Base-by-base conservation (phyloP, 306 rosid species). In the Dryas alaskensis region DNA sequence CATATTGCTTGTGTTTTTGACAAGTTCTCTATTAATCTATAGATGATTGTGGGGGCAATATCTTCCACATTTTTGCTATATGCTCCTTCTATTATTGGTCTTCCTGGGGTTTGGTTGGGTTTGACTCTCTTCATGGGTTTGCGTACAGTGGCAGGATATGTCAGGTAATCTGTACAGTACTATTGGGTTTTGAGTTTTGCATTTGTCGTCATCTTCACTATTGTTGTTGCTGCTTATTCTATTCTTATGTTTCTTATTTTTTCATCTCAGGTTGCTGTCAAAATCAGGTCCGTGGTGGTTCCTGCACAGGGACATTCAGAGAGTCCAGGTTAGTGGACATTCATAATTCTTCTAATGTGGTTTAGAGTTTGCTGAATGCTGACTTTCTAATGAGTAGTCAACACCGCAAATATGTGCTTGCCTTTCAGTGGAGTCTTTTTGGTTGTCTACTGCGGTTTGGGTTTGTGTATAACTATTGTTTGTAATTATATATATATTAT, bases 271-370 rank as follows among this genome's bases (percentile, higher is more conserved):
- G 82, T 85, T 87, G 69, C 84, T 81, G 65, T 87, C 90, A 64
- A 90, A 82, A 86, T 86, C 86, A 46, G 98, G 98, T 78, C 98
- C 98, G 11, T 93, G 96, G 97, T 90, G 96, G 97, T 93, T 93
- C 80, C 81, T 89, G 44, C 96, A 93, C 80, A 82, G 81, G 79
- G 82, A 85, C 79, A 79, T 76, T 16, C 83, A 74, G 58, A 72
- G 71, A 74, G 69, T 68, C 17, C 74, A 86, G 93, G 96, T 90
- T 68, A 70, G 87, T 73, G 25, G 51, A 67, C 65, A 60, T 65
- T 74, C 65, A 57, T 72, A 39, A 54, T 40, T 67, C 39, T 51
- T 52, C n/a, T 44, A 22, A 49, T n/a, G 3, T 16, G 5, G 52
- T 45, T 27, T 25, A 37, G 44, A 54, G 13, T 60, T 63, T 40